Percentiles rank a stretch among this genome's conserved stretches.
Conservation (phyloP, 768 basidiomycete species). For the Baorangia bicolor region DNA sequence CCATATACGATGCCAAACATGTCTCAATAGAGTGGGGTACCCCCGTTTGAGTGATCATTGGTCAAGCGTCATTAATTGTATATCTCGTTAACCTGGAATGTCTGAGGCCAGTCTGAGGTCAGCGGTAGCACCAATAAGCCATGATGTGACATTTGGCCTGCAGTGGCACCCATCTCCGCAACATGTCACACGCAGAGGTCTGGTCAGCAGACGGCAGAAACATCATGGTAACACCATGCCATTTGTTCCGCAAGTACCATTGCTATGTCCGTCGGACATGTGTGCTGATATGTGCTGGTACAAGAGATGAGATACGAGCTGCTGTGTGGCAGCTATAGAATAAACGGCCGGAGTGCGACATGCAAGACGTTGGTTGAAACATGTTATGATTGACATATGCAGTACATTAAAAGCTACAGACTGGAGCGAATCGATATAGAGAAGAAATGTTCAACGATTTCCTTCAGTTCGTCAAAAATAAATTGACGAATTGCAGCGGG, state of each 20-base stretch:
- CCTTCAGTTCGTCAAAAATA: too few relatives aligned
- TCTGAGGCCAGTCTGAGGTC: not conserved
- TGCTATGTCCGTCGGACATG: not conserved
- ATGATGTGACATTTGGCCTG: not conserved
- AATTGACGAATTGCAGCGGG: too few relatives aligned
- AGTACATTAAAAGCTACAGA: too few relatives aligned
- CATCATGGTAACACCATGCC: not conserved
- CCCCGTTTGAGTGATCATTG: not conserved
- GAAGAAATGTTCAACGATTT: too few relatives aligned
- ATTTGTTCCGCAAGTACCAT: not conserved
- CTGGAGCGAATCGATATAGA: too few relatives aligned
- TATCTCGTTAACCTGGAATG: not conserved
- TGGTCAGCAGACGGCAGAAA: not conserved
- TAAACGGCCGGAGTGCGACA: too few relatives aligned
- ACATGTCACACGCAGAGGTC: not conserved
- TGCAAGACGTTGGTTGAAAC: too few relatives aligned
- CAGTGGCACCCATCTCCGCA: too few relatives aligned
- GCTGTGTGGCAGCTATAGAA: too few relatives aligned
- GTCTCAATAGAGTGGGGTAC: not conserved
- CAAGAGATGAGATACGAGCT: too few relatives aligned
- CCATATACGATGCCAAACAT: not conserved
- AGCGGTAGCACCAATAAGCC: not conserved
- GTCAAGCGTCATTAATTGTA: not conserved
- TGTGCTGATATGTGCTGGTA: not conserved
- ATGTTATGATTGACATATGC: too few relatives aligned